Percentiles rank a stretch among this genome's conserved stretches.
Evolutionary conservation across 192 early-diverging fungal species (phyloP).

Genomic region (Backusella macrospora): DNA sequence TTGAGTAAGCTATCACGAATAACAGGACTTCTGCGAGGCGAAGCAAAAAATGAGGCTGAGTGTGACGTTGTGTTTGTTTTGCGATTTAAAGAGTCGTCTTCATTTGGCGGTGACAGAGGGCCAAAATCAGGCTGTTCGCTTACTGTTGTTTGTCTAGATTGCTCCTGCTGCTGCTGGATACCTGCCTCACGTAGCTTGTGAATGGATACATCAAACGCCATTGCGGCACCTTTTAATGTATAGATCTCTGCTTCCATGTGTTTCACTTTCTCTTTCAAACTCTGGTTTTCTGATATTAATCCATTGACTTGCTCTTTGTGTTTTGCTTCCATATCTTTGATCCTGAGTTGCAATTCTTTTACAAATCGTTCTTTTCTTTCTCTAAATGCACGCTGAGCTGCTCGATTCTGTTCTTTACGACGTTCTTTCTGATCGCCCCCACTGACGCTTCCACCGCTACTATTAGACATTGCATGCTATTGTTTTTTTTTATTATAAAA

Average conservation of each 20-base stretch:
- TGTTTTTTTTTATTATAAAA: not conserved
- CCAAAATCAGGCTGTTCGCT: not conserved
- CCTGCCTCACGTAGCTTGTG: slow-evolving; percentile 36
- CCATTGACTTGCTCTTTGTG: slow-evolving; percentile 44
- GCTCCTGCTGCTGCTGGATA: not conserved
- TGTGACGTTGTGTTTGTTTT: not conserved
- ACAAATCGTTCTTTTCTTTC: slow-evolving; percentile 86
- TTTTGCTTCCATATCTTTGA: slow-evolving; percentile 65
- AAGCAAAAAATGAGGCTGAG: not conserved
- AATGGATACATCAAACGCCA: slow-evolving; percentile 56
- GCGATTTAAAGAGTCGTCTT: not conserved
- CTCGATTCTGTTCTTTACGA: slow-evolving; percentile 45
- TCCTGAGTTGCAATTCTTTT: slow-evolving; percentile 74
- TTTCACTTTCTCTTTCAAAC: slow-evolving; percentile 50
- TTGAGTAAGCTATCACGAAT: not conserved
- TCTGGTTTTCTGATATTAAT: slow-evolving; percentile 43
- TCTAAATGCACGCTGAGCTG: slow-evolving; percentile 69
- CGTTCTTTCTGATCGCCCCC: slow-evolving; percentile 27
- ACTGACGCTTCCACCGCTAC: not conserved
- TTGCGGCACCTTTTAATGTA: slow-evolving; percentile 52
- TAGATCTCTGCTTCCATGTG: slow-evolving; percentile 57
- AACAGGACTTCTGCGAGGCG: not conserved
- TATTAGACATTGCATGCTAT: not conserved
- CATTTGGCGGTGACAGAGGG: not conserved
- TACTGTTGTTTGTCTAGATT: not conserved